Percentiles rank a stretch among this genome's conserved stretches.
phyloP scores from a whole-genome alignment of 140 eudicot genomes.

The Stevia rebaudiana region DNA sequence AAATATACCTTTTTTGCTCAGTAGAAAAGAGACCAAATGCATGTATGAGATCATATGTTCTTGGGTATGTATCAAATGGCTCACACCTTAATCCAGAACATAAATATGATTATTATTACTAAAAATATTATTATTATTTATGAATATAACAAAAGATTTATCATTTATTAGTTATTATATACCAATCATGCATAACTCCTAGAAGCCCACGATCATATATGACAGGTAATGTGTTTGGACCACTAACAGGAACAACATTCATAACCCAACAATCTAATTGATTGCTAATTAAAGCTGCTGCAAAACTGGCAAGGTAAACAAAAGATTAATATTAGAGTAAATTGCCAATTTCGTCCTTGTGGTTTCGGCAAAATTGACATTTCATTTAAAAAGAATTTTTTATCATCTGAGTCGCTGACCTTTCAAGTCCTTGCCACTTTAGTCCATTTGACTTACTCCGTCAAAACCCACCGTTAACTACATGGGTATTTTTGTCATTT shows the following conservation, averaged over 20 bases:
- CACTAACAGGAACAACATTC: constrained; percentile 91
- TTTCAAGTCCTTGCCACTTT: too few relatives aligned
- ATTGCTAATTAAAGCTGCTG: constrained; percentile 74
- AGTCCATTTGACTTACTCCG: too few relatives aligned
- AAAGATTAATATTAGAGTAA: neutral
- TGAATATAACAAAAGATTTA: neutral
- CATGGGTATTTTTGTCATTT: too few relatives aligned
- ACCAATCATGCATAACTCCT: constrained; percentile 99
- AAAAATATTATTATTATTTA: neutral
- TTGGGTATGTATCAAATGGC: constrained; percentile 82
- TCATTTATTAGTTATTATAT: neutral
- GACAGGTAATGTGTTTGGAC: constrained; percentile 87
- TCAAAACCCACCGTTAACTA: too few relatives aligned
- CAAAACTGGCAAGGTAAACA: constrained; percentile 55
- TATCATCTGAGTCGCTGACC: too few relatives aligned
- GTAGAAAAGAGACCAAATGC: constrained; percentile 76
- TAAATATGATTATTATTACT: neutral
- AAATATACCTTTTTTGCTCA: constrained; percentile 56
- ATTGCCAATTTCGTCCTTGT: too few relatives aligned
- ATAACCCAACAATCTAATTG: constrained; percentile 88
- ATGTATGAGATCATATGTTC: constrained; percentile 73
- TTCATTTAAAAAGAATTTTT: too few relatives aligned
- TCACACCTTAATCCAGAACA: constrained; percentile 48
- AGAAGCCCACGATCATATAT: constrained; percentile 94
- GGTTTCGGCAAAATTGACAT: too few relatives aligned